A percentile compares a stretch with the other conserved stretches of the same genome.
Evolutionary conservation across 768 basidiomycete species (phyloP).

Genomic region (Auriculariales sp.): DNA sequence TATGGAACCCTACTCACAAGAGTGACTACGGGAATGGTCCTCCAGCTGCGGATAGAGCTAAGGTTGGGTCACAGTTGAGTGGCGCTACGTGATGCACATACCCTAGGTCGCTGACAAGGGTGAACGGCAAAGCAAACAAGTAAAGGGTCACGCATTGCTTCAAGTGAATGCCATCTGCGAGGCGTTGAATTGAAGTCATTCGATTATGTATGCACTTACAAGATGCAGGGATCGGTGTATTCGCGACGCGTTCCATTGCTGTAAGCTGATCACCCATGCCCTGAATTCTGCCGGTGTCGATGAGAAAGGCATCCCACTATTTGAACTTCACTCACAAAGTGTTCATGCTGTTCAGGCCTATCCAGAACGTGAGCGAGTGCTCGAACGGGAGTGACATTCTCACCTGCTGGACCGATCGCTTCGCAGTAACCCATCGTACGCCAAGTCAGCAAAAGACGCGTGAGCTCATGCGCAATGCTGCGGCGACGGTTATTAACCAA

Average conservation of each 20-base stretch:
- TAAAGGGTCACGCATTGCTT: constrained; percentile 94
- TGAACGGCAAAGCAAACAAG: constrained; percentile 75
- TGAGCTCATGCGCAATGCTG: constrained; percentile 75
- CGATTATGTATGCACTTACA: constrained; percentile 27
- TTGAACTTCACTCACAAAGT: constrained; percentile 31
- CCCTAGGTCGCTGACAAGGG: constrained; percentile 62
- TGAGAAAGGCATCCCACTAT: no score
- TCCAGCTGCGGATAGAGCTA: constrained; percentile 32
- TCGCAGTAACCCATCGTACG: constrained; percentile 73
- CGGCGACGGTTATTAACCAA: constrained; percentile 19
- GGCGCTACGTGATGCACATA: constrained; percentile 2
- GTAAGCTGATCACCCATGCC: constrained; percentile 76
- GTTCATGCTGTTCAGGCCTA: constrained; percentile 68
- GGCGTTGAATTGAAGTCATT: constrained; percentile 1
- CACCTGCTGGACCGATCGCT: constrained; percentile 79
- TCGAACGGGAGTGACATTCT: constrained; percentile 9
- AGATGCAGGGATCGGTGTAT: constrained; percentile 68
- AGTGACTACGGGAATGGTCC: constrained; percentile 72
- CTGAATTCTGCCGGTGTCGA: constrained; percentile 42
- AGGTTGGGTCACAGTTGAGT: not conserved
- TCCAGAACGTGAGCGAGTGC: constrained; percentile 2
- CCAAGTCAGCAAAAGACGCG: constrained; percentile 52
- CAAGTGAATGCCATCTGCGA: constrained; percentile 69
- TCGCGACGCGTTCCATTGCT: constrained; percentile 81
- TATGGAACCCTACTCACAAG: constrained; percentile 13